phyloP scores from a whole-genome alignment of 495 filamentous ascomycete species.

The Oidiodendron maius region DNA sequence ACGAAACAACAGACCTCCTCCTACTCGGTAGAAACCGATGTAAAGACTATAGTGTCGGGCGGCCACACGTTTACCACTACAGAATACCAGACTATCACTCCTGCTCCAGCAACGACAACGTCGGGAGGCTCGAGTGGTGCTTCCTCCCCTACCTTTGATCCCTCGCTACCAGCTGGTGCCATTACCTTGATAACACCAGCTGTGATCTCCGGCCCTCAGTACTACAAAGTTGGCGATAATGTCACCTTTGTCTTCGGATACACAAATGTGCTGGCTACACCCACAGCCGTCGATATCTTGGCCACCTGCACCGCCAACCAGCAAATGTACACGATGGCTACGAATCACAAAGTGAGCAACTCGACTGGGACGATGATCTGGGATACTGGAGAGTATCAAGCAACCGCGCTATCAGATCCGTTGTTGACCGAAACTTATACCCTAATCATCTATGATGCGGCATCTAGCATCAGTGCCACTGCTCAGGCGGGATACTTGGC shows the following conservation, averaged over 20 bases:
- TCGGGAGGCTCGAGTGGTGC: slow-evolving; percentile 21
- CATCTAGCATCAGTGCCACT: slow-evolving; percentile 51
- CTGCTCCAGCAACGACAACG: slow-evolving; percentile 5
- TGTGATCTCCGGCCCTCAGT: slow-evolving; percentile 49
- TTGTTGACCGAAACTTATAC: slow-evolving; percentile 76
- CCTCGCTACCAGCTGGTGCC: slow-evolving; percentile 60
- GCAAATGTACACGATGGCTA: slow-evolving; percentile 59
- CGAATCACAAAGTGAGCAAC: slow-evolving; percentile 51
- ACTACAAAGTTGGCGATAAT: slow-evolving; percentile 84
- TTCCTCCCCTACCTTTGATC: slow-evolving; percentile 49
- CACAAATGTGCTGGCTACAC: slow-evolving; percentile 74
- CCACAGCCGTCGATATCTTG: slow-evolving; percentile 73
- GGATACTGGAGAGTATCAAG: slow-evolving; percentile 72
- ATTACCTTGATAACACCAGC: slow-evolving; percentile 78
- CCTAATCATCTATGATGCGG: slow-evolving; percentile 73
- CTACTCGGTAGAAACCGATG: neutral
- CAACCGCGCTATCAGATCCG: slow-evolving; percentile 44
- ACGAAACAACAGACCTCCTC: neutral
- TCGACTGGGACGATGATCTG: slow-evolving; percentile 58
- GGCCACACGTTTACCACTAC: neutral
- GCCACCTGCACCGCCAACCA: slow-evolving; percentile 68
- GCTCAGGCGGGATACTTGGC: slow-evolving; percentile 69
- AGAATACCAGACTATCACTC: neutral
- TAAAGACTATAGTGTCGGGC: neutral
- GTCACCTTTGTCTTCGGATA: slow-evolving; percentile 95